phyloP scores from a whole-genome alignment of 2,329 filamentous ascomycete species.

The Hirsutella minnesotensis region DNA sequence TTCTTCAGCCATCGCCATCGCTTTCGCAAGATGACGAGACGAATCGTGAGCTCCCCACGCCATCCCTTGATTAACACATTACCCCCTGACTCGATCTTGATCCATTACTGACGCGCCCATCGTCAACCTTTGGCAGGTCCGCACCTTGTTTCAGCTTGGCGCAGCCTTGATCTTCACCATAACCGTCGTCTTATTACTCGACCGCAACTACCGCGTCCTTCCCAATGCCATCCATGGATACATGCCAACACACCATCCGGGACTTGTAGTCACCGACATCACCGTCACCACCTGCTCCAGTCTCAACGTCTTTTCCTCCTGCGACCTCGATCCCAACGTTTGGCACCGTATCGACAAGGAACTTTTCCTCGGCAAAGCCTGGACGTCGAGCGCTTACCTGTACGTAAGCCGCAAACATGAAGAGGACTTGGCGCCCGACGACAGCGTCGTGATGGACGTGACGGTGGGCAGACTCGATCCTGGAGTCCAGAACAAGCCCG shows the following conservation, averaged over 20 bases:
- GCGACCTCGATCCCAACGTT: constrained; percentile 54
- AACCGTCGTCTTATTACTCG: constrained; percentile 67
- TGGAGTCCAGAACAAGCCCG: constrained; percentile 28
- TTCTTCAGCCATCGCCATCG: neutral
- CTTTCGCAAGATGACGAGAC: constrained; percentile 19
- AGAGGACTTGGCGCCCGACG: constrained; percentile 62
- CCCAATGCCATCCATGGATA: constrained; percentile 78
- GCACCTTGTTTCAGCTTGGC: constrained; percentile 65
- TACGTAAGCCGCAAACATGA: constrained; percentile 77
- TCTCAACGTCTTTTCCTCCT: constrained; percentile 63
- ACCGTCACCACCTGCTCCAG: constrained; percentile 65
- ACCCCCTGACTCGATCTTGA: neutral
- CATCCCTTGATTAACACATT: neutral
- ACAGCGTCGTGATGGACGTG: constrained; percentile 72
- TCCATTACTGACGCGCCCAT: neutral
- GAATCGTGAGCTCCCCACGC: constrained; percentile 21
- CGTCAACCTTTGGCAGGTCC: constrained; percentile 33
- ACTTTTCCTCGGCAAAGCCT: constrained; percentile 63
- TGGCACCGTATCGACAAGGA: constrained; percentile 90
- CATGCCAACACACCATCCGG: constrained; percentile 74
- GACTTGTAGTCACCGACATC: constrained; percentile 76
- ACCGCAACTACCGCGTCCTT: constrained; percentile 78
- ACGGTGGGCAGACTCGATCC: constrained; percentile 65
- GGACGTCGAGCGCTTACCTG: constrained; percentile 67
- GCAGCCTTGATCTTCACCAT: constrained; percentile 54